Percentiles rank a stretch among this genome's conserved stretches.
These are phyloP conservation scores for Tetrahymena malaccensis DNA, from an alignment of 73 alveolate species.

Conservation along the genomic window DNA sequence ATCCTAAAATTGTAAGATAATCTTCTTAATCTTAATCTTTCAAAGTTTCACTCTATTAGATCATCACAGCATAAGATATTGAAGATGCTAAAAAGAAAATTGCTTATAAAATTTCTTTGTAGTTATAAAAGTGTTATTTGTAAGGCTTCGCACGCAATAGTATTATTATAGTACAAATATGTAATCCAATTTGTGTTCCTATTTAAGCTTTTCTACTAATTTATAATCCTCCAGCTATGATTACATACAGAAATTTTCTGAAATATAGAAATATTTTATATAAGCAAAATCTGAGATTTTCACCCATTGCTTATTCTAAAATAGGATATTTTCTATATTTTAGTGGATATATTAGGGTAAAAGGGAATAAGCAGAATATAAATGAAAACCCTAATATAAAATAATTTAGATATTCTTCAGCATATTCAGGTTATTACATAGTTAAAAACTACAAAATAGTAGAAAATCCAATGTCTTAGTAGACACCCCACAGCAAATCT, in stretches of 20 bases:
- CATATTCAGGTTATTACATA: neutral
- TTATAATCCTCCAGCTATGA: neutral
- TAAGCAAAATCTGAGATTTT: neutral
- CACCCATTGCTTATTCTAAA: neutral
- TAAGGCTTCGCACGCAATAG: neutral
- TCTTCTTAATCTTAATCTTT: too few relatives aligned
- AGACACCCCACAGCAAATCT: neutral
- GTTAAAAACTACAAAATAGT: neutral
- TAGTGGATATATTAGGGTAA: neutral
- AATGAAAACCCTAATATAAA: neutral
- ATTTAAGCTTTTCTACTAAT: neutral
- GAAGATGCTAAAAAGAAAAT: neutral
- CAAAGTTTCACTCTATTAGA: neutral
- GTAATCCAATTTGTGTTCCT: neutral
- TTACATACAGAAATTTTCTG: neutral
- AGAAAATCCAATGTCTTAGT: neutral
- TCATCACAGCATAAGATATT: neutral
- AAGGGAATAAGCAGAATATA: neutral
- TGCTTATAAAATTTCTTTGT: neutral
- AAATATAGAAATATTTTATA: neutral
- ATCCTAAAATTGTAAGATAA: too few relatives aligned
- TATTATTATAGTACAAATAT: neutral
- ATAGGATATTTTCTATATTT: neutral
- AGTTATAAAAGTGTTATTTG: neutral
- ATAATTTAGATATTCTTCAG: neutral